Evolutionary conservation across 148 eudicot species (phyloP).

Genomic region (Chenopodium suecicum): DNA sequence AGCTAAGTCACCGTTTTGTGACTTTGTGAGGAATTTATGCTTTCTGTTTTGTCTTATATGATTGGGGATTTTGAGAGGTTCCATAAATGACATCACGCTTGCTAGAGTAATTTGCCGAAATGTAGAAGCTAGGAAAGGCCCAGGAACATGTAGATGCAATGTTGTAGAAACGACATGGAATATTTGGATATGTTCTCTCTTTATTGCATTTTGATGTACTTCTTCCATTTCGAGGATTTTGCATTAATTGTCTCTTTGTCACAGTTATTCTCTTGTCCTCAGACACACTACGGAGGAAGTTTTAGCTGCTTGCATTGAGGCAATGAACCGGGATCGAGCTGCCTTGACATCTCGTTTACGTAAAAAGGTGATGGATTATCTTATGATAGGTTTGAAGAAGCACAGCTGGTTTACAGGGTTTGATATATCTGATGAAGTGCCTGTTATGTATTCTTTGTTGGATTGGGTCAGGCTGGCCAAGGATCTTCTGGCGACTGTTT

Average conservation of each 20-base stretch:
- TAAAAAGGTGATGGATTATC: conserved; percentile 68
- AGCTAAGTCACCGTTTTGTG: no score
- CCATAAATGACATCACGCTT: no score
- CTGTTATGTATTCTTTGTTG: conserved; percentile 50
- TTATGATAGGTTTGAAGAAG: conserved; percentile 53
- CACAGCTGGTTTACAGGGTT: conserved; percentile 77
- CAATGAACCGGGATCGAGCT: conserved; percentile 65
- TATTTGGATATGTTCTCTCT: neutral
- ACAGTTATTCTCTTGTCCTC: conserved; percentile 81
- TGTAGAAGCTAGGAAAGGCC: neutral
- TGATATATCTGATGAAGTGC: conserved; percentile 72
- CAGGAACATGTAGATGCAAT: neutral
- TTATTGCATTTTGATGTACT: neutral
- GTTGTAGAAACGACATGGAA: neutral
- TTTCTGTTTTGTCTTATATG: no score
- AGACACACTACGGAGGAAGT: conserved; percentile 96
- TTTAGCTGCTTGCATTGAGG: conserved; percentile 73
- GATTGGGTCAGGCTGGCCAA: conserved; percentile 78
- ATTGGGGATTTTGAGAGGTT: no score
- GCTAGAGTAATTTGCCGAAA: no score
- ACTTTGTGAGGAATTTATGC: no score
- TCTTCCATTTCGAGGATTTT: neutral
- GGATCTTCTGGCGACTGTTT: conserved; percentile 72
- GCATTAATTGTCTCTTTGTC: conserved; percentile 1
- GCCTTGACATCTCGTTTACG: conserved; percentile 64